Evolutionary conservation across 768 basidiomycete species (phyloP), one percentile per base, ranked within the genome.

Genomic region (Cubamyces lactineus): DNA sequence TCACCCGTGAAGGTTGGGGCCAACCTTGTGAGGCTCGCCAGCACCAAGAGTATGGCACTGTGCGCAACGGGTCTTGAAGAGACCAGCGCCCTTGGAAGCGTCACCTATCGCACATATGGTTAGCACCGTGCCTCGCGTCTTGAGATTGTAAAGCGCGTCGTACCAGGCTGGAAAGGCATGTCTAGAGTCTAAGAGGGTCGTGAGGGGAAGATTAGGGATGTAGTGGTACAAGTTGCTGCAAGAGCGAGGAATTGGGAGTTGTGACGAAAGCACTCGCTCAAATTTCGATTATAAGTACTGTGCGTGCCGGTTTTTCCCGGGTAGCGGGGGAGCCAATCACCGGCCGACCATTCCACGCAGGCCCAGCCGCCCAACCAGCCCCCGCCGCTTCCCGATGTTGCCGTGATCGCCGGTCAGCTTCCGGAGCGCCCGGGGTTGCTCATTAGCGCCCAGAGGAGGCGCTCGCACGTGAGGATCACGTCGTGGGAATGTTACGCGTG

Each of bases 61-160:
- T 43, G 90, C 88, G 71, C 92, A 95, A 60, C 95, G 91, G 63
- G 94, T 95, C 83, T 95, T 96, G 89, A 98, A 98, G 76, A 97
- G 89, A 73, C 82, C 79, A 74, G 96, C 95, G 78, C 96, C 96
- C 84, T 96, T 97, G 59, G 71, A 70, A 72, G 89, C 76, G 80
- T 97, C 92, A 86, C 96, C 96, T 84, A 21, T 38, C 42, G 21
- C 34, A 15, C 40, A 23, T 28, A 51, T 21, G 5, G 19, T 65
- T 9, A 65, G 61, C 60, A 17, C 26, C 5, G 8, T n/a, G 15
- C 51, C 39, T n/a, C 30, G 23, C 53, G 39, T 28, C 16, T 26
- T 12, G n/a, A 21, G 34, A 1, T 23, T 34, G 3, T 15, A 45
- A 19, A 40, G 41, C 23, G 56, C 26, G 23, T 72, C 81, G 9